Evolutionary conservation across 192 early-diverging fungal genomes (phyloP).

Genomic region (Nowakowskiella sp.): DNA sequence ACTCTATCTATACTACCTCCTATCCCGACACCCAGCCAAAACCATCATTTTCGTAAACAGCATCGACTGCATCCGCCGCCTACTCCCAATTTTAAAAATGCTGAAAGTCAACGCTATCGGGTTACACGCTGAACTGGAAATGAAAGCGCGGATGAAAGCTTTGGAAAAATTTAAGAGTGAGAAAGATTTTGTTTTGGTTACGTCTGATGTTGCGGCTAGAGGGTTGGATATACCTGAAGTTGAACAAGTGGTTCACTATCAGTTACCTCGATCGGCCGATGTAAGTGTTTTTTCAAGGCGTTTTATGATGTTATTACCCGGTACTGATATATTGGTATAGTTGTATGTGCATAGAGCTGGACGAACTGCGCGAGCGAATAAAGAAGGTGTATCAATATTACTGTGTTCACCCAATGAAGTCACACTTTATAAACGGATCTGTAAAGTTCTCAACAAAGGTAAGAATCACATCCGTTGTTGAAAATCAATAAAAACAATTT

Average conservation of each 20-base stretch:
- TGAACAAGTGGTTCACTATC: slow-evolving; percentile 94
- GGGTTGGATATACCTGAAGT: slow-evolving; percentile 90
- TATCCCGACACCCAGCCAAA: slow-evolving; percentile 75
- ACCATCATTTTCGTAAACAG: slow-evolving; percentile 94
- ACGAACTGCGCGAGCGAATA: slow-evolving; percentile 81
- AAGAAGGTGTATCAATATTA: slow-evolving; percentile 74
- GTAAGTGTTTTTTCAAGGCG: background rate
- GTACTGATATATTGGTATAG: background rate
- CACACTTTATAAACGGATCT: slow-evolving; percentile 73
- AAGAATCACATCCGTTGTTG: background rate
- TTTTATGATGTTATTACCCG: background rate
- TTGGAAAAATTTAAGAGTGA: slow-evolving; percentile 59
- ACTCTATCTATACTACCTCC: slow-evolving; percentile 78
- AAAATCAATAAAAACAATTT: slow-evolving; percentile 1
- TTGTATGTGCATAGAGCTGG: slow-evolving; percentile 95
- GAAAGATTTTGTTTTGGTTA: slow-evolving; percentile 65
- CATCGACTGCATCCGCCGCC: slow-evolving; percentile 84
- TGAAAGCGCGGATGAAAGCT: slow-evolving; percentile 87
- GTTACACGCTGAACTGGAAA: slow-evolving; percentile 94
- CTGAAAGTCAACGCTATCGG: slow-evolving; percentile 66
- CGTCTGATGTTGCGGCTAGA: slow-evolving; percentile 93
- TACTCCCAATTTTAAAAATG: slow-evolving; percentile 74
- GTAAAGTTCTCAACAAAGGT: slow-evolving; percentile 69
- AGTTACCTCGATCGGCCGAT: slow-evolving; percentile 82
- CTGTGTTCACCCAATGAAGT: slow-evolving; percentile 79